A percentile compares a stretch with the other conserved stretches of the same genome.
These are phyloP conservation scores for Cichorium intybus DNA, from an alignment of 140 eudicot genomes.

Conservation along the genomic window DNA sequence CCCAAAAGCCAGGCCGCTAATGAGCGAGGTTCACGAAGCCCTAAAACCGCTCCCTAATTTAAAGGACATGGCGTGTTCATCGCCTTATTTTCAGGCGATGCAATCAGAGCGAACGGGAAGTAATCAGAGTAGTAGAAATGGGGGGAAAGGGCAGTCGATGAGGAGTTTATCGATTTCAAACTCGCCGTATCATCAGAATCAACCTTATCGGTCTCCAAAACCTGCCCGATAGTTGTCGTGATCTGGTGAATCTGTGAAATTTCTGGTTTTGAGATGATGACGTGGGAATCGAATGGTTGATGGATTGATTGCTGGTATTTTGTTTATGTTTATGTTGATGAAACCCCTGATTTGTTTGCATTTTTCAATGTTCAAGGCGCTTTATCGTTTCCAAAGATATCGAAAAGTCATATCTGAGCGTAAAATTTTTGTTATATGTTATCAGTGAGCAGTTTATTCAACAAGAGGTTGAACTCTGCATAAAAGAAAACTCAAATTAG, in stretches of 20 bases:
- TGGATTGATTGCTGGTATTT: background rate
- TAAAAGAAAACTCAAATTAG: too few species aligned
- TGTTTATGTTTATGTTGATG: background rate
- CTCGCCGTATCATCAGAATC: constrained; percentile 32
- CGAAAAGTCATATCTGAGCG: too few species aligned
- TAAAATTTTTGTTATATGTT: too few species aligned
- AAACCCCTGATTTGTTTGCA: background rate
- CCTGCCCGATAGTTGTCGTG: constrained; percentile 11
- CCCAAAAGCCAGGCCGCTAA: constrained; percentile 79
- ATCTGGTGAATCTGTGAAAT: background rate
- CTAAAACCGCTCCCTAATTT: constrained; percentile 48
- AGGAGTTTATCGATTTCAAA: constrained; percentile 41
- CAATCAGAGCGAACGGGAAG: constrained; percentile 41
- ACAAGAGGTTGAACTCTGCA: too few species aligned
- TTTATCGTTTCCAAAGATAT: background rate
- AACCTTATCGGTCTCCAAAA: constrained; percentile 38
- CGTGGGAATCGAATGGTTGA: background rate
- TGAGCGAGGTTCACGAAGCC: constrained; percentile 69
- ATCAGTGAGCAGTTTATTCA: too few species aligned
- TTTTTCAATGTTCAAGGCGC: background rate
- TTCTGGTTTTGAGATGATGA: background rate
- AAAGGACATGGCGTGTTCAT: constrained; percentile 65
- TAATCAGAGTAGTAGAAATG: constrained; percentile 33
- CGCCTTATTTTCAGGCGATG: constrained; percentile 59
- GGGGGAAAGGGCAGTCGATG: constrained; percentile 29